phyloP scores from a whole-genome alignment of 139 green algal genomes.

The Tetraselmis striata region DNA sequence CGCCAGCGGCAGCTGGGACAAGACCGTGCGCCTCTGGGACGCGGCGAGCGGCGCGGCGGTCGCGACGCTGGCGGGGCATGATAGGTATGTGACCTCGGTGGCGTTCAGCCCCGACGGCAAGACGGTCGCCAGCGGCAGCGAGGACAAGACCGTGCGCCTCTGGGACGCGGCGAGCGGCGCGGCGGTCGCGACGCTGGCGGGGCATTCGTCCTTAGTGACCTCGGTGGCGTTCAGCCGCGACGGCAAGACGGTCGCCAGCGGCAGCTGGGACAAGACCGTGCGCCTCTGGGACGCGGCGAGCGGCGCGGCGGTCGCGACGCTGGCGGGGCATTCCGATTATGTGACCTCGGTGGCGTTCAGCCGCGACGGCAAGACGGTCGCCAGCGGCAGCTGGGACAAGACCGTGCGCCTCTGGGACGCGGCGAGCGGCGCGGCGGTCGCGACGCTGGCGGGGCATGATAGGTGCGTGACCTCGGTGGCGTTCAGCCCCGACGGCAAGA shows the following conservation, averaged over 20 bases:
- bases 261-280: constrained; percentile 3
- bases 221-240: constrained; percentile 6
- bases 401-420: no score
- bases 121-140: neutral
- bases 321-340: constrained; percentile 77
- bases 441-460: no score
- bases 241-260: neutral
- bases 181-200: constrained; percentile 1
- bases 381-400: no score
- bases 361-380: no score
- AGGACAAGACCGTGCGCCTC: constrained; percentile 13
- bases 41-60: neutral
- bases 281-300: constrained; percentile 1
- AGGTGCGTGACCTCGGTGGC: no score
- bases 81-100: neutral
- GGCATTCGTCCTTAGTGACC: constrained; percentile 12
- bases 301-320: neutral
- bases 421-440: no score
- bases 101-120: constrained; percentile 8
- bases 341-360: no score
- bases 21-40: constrained; percentile 6
- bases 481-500: no score
- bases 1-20: neutral
- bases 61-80: constrained; percentile 1
- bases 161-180: constrained; percentile 8